Evolutionary conservation across 225 moss, liverwort and hornwort species (phyloP), one percentile per base, ranked within the genome.

Genomic region (Climacium dendroides): DNA sequence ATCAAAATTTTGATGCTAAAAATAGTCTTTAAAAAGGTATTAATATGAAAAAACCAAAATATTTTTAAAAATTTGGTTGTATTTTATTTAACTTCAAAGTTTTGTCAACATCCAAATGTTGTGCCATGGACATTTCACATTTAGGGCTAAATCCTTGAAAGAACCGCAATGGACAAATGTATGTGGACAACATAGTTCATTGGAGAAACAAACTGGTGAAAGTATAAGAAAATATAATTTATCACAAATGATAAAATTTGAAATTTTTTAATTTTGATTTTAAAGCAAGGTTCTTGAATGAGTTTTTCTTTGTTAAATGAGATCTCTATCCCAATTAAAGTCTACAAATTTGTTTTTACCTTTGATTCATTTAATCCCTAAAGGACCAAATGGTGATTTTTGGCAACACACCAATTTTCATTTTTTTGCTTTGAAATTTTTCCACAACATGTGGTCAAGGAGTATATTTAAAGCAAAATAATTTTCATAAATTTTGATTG

Each of bases 11-110:
- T 25, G 25, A 41, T 25, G 15, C 70, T 41, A 15, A 41, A 39
- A 70, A 25, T 41, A 8, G 0, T 39, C 25, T 8, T 24, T 13
- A 37, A 5, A 3, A 39, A 70, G 4, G 1, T 41, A 15, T 39
- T 41, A 3, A 25, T 25, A 0, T n/a, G 4, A 1, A 25, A 8
- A 25, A 25, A 8, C 0, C n/a, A n/a, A n/a, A n/a, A n/a, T 10
- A 26, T 19, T 28, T 18, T 41, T 17, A 19, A 73, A 47, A 30
- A 30, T 29, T 47, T 73, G 13, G 17, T 18, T 15, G 7, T 5
- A 73, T 73, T 47, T 45, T 18, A 16, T 73, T 47, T 30, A 29
- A 73, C 29, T 73, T 73, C 19, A 47, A 73, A 30, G 8, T 29
- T 30, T 73, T 30, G 9, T 11, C 19, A 47, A 73, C 17, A 45